Evolutionary conservation across 495 filamentous ascomycete genomes (phyloP).

Genomic region (Stereocaulon alpinum): DNA sequence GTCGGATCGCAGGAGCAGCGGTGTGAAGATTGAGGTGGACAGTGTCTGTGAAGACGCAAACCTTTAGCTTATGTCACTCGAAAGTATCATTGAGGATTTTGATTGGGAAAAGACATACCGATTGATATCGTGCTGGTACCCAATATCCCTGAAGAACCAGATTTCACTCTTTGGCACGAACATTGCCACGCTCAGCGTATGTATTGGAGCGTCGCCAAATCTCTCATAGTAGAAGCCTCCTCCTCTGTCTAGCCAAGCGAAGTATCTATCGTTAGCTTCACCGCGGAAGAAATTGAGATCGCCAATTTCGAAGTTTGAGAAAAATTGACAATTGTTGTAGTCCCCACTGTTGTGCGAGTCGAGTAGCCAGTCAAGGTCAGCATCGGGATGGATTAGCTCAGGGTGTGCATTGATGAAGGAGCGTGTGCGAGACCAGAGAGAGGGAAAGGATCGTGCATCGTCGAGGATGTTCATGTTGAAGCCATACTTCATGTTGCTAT

Average conservation of each 20-base stretch:
- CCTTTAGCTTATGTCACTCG: background rate
- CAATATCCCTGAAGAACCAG: slow-evolving; percentile 43
- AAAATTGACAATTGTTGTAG: slow-evolving; percentile 46
- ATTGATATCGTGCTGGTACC: slow-evolving; percentile 45
- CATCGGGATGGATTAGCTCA: slow-evolving; percentile 38
- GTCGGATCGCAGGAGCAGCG: slow-evolving; percentile 40
- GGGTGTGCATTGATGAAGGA: slow-evolving; percentile 37
- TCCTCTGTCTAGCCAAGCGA: slow-evolving; percentile 45
- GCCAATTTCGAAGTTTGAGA: slow-evolving; percentile 56
- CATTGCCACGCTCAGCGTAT: slow-evolving; percentile 43
- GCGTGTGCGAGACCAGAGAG: slow-evolving; percentile 37
- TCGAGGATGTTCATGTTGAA: slow-evolving; percentile 48
- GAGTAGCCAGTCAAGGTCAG: slow-evolving; percentile 41
- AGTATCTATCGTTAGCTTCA: slow-evolving; percentile 45
- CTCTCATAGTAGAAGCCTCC: slow-evolving; percentile 55
- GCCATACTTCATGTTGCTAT: slow-evolving; percentile 78
- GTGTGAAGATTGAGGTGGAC: slow-evolving; percentile 25
- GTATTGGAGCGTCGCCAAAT: slow-evolving; percentile 56
- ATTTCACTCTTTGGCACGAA: slow-evolving; percentile 30
- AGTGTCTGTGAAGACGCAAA: slow-evolving; percentile 21
- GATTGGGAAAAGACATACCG: slow-evolving; percentile 18
- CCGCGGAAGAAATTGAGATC: slow-evolving; percentile 50
- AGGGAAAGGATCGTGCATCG: slow-evolving; percentile 40
- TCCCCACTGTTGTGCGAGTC: slow-evolving; percentile 28
- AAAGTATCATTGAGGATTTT: too few species aligned